These are phyloP conservation scores for Kwoniella pini DNA, from an alignment of 768 basidiomycete species.

Conservation along the genomic window DNA sequence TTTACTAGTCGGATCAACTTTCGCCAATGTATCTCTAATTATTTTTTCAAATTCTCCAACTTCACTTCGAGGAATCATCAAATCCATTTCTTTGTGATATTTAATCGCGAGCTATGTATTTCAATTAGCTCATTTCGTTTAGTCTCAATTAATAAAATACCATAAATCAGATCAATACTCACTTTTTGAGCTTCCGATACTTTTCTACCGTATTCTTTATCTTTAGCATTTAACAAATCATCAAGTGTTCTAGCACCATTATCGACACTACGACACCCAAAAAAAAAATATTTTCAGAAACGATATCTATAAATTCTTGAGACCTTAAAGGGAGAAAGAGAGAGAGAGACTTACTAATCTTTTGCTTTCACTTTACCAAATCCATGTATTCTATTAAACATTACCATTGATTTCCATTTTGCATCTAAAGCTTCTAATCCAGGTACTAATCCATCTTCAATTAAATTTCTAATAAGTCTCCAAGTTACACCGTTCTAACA, in stretches of 20 bases:
- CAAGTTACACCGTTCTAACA: conserved; percentile 48
- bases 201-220: conserved; percentile 31
- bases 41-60: conserved; percentile 32
- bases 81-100: conserved; percentile 47
- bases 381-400: conserved; percentile 45
- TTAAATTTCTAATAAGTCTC: conserved; percentile 38
- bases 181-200: conserved; percentile 42
- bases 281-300: neutral
- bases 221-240: conserved; percentile 32
- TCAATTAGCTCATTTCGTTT: too few relatives aligned
- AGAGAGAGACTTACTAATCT: conserved; percentile 41
- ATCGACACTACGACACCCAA: conserved; percentile 23
- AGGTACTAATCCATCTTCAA: conserved; percentile 34
- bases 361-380: conserved; percentile 33
- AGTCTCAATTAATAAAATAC: too few relatives aligned
- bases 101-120: conserved; percentile 36
- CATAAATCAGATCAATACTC: neutral
- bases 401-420: conserved; percentile 27
- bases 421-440: conserved; percentile 33
- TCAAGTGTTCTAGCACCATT: conserved; percentile 39
- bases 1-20: conserved; percentile 39
- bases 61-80: conserved; percentile 45
- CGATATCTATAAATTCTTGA: too few relatives aligned
- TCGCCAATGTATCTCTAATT: conserved; percentile 33
- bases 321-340: too few relatives aligned